A percentile compares a stretch with the other conserved stretches of the same genome.
These are phyloP conservation scores for Leccinum subgranulosum DNA, from an alignment of 768 basidiomycete genomes.

Conservation along the genomic window DNA sequence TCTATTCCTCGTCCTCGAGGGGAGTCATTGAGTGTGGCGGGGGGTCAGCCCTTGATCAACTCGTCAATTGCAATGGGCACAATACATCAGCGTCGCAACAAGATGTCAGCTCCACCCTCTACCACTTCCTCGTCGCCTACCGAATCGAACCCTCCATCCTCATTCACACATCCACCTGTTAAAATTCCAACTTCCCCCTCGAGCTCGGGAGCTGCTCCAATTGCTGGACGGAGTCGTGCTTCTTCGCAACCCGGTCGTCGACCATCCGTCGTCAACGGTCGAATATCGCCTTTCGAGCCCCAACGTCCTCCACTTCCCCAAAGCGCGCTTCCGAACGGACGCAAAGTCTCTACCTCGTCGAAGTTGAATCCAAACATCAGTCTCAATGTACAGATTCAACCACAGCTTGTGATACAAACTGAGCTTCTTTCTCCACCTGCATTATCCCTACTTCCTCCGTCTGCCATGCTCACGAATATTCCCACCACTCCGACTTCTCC, in stretches of 20 bases:
- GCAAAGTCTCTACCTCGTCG: constrained; percentile 63
- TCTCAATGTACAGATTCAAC: constrained; percentile 44
- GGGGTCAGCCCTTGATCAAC: constrained; percentile 50
- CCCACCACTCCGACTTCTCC: constrained; percentile 78
- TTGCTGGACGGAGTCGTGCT: constrained; percentile 55
- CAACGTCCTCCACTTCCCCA: constrained; percentile 53
- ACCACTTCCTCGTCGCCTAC: constrained; percentile 34
- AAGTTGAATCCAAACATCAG: constrained; percentile 49
- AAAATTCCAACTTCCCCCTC: constrained; percentile 39
- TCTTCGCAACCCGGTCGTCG: constrained; percentile 76
- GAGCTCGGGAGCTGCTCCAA: constrained; percentile 34
- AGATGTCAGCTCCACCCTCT: constrained; percentile 58
- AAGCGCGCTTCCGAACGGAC: constrained; percentile 38
- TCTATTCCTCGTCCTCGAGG: constrained; percentile 53
- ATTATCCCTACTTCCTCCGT: constrained; percentile 41
- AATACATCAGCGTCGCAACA: constrained; percentile 65
- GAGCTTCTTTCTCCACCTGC: constrained; percentile 43
- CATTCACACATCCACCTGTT: constrained; percentile 31
- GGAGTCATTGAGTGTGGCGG: constrained; percentile 40
- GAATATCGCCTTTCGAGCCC: constrained; percentile 48
- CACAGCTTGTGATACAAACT: constrained; percentile 49
- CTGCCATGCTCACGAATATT: constrained; percentile 51
- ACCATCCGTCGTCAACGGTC: constrained; percentile 53
- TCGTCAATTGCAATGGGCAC: constrained; percentile 58
- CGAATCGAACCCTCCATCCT: constrained; percentile 37